Evolutionary conservation across 2,329 filamentous ascomycete species (phyloP), one percentile per base, ranked within the genome.

Genomic region (Diplodia mutila): DNA sequence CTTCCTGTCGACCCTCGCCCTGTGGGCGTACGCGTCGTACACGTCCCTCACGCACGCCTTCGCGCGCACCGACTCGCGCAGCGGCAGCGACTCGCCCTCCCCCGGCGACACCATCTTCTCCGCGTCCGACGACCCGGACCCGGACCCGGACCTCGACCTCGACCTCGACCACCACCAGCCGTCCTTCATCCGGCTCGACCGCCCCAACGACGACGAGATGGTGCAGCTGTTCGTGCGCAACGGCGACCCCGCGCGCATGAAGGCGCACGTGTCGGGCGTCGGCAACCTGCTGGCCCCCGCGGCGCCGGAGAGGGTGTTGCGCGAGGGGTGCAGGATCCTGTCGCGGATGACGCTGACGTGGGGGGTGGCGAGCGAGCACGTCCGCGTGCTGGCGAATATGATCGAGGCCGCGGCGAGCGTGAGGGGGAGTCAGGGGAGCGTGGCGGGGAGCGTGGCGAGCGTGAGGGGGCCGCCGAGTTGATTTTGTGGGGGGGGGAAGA

Each of bases 181-280:
- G 0, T 78, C 75, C 0, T 83, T 84, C 9, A 84, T 87, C 46
- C 81, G 84, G 21, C 76, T 88, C 0, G 86, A 88, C 67, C 78
- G 85, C 11, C 86, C 86, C 0, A 82, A 82, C 2, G 85, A 87
- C 69, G 86, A 88, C 72, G 85, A 87, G 70, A 79, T 87, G 59
- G 85, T 87, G 1, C 86, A 88, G 70, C 74, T 83, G 1, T 88
- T 85, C 72, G 84, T 88, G 0, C 77, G 81, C 12, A 77, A 81
- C 18, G 86, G 85, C 0, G 76, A 81, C 34, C 76, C 71, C 3
- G 16, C 18, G 1, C 29, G 46, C 3, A 86, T 88, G 81, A 78
- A 77, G 21, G 85, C 81, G 0, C 81, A 84, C 68, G 78, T 87
- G 9, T 82, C 80, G 9, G 84, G 84, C 3, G 84, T 87, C 1